These are phyloP conservation scores for Stagonosporopsis cucurbitacearum DNA, from an alignment of 2,329 filamentous ascomycete species.

Conservation along the genomic window DNA sequence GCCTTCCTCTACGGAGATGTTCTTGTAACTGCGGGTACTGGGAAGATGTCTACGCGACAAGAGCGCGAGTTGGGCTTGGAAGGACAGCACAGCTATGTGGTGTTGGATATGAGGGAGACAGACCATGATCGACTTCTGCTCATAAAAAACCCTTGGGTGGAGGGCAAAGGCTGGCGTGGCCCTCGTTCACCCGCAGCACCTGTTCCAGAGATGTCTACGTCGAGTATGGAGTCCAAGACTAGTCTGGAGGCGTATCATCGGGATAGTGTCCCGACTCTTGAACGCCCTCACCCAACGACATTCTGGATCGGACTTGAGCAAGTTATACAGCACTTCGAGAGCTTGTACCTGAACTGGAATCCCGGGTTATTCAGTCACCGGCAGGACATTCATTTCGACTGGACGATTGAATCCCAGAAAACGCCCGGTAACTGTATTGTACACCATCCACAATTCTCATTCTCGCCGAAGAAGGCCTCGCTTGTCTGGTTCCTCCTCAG, in stretches of 20 bases:
- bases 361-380: slow-evolving; percentile 79
- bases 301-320: slow-evolving; percentile 94
- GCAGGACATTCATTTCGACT: slow-evolving; percentile 89
- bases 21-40: slow-evolving; percentile 88
- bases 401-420: slow-evolving; percentile 64
- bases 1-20: slow-evolving; percentile 81
- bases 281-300: slow-evolving; percentile 67
- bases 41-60: slow-evolving; percentile 76
- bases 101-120: slow-evolving; percentile 76
- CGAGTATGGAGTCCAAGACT: slow-evolving; percentile 21
- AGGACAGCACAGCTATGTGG: slow-evolving; percentile 91
- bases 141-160: slow-evolving; percentile 95
- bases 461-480: slow-evolving; percentile 62
- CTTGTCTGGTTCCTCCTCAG: slow-evolving; percentile 84
- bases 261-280: slow-evolving; percentile 38
- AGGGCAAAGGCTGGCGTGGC: slow-evolving; percentile 77
- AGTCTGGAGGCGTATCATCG: slow-evolving; percentile 31
- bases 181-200: slow-evolving; percentile 34
- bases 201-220: slow-evolving; percentile 25
- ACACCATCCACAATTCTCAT: slow-evolving; percentile 66
- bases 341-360: slow-evolving; percentile 97
- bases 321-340: slow-evolving; percentile 90
- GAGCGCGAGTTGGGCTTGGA: slow-evolving; percentile 83
- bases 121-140: slow-evolving; percentile 72
- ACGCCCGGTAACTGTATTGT: slow-evolving; percentile 77